These are phyloP conservation scores for Peziza echinospora DNA, from an alignment of 495 filamentous ascomycete species.

Conservation along the genomic window DNA sequence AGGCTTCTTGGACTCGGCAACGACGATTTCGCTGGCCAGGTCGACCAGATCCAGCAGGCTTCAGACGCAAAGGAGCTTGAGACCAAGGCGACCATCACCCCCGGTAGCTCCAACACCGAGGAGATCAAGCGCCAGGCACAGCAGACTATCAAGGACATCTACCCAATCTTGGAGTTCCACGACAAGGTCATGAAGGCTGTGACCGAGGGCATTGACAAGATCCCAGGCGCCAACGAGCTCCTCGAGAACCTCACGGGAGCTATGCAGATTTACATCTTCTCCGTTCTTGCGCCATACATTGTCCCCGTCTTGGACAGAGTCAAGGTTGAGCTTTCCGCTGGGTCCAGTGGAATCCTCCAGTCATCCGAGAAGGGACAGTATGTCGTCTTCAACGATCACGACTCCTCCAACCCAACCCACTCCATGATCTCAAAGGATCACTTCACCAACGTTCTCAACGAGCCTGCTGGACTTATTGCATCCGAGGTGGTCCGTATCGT, in stretches of 20 bases:
- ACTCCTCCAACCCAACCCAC: slow-evolving; percentile 58
- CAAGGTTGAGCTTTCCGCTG: slow-evolving; percentile 61
- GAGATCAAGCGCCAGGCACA: slow-evolving; percentile 30
- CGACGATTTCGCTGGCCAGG: slow-evolving; percentile 41
- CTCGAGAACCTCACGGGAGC: slow-evolving; percentile 59
- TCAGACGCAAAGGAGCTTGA: slow-evolving; percentile 51
- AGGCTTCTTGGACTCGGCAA: slow-evolving; percentile 57
- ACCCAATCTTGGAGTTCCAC: slow-evolving; percentile 70
- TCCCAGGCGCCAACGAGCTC: slow-evolving; percentile 55
- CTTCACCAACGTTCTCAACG: slow-evolving; percentile 69
- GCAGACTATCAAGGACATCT: slow-evolving; percentile 50
- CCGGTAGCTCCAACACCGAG: slow-evolving; percentile 13
- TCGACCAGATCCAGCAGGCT: slow-evolving; percentile 44
- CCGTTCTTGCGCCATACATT: slow-evolving; percentile 61
- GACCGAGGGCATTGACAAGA: slow-evolving; percentile 50
- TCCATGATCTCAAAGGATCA: slow-evolving; percentile 87
- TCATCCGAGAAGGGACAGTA: slow-evolving; percentile 59
- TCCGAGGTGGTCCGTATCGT: slow-evolving; percentile 55
- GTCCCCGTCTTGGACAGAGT: slow-evolving; percentile 65
- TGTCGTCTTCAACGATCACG: slow-evolving; percentile 58
- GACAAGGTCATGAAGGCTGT: slow-evolving; percentile 67
- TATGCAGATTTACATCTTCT: slow-evolving; percentile 66
- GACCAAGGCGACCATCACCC: slow-evolving; percentile 20
- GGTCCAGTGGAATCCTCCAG: slow-evolving; percentile 60
- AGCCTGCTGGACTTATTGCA: slow-evolving; percentile 60